Percentiles rank a stretch among this genome's conserved stretches.
These are phyloP conservation scores for Ogataea polymorpha DNA, from an alignment of 805 yeast species.

Conservation along the genomic window DNA sequence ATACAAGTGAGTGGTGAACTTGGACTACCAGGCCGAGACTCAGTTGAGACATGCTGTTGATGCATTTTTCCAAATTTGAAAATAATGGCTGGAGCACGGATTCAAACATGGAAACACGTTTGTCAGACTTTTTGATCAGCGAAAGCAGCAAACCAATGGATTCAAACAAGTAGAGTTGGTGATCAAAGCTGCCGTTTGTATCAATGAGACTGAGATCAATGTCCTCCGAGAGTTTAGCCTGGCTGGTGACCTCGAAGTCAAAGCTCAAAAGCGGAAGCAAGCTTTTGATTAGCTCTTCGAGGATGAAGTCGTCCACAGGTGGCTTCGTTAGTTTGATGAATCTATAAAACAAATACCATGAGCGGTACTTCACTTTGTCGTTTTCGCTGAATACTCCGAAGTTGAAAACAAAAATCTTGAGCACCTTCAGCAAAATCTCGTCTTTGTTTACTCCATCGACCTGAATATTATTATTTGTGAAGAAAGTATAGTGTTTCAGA, in stretches of 20 bases:
- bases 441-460: slow-evolving; percentile 40
- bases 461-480: slow-evolving; percentile 42
- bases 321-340: slow-evolving; percentile 78
- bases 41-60: slow-evolving; percentile 36
- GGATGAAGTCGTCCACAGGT: slow-evolving; percentile 45
- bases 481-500: slow-evolving; percentile 70
- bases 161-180: slow-evolving; percentile 82
- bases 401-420: slow-evolving; percentile 75
- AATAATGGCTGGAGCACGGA: slow-evolving; percentile 73
- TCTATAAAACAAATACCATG: slow-evolving; percentile 88
- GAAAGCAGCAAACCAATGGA: slow-evolving; percentile 76
- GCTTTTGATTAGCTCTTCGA: slow-evolving; percentile 56
- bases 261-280: slow-evolving; percentile 63
- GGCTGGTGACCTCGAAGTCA: slow-evolving; percentile 47
- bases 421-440: slow-evolving; percentile 55
- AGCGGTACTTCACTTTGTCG: slow-evolving; percentile 73
- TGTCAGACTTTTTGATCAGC: slow-evolving; percentile 41
- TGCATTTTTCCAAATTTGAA: slow-evolving; percentile 62
- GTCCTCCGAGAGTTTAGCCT: slow-evolving; percentile 22
- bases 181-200: slow-evolving; percentile 63
- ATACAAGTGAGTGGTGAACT: slow-evolving; percentile 82
- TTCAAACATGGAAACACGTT: slow-evolving; percentile 52
- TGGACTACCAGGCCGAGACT: slow-evolving; percentile 55
- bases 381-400: slow-evolving; percentile 76
- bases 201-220: slow-evolving; percentile 42